Conservation (phyloP, 1,139 yeast species). For the Arxiozyma slooffiae region DNA sequence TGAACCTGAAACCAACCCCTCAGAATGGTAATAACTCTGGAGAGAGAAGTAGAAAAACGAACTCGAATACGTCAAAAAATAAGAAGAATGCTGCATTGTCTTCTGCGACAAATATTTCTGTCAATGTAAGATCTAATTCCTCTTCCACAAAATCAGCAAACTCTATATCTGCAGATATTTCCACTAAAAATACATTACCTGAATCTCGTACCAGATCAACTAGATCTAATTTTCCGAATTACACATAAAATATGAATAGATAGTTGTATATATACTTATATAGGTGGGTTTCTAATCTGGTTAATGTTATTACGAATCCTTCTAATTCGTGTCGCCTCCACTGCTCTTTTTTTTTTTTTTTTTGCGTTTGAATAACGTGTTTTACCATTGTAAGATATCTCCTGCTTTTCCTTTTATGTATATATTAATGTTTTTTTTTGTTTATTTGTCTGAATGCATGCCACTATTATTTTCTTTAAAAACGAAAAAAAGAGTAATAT, state of each 20-base stretch:
- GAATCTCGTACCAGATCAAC: slow-evolving; percentile 2
- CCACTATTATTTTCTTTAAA: neutral
- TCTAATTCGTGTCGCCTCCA: neutral
- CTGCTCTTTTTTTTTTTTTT: too few species aligned
- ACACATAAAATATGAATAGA: neutral
- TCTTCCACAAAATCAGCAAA: neutral
- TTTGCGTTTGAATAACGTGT: neutral
- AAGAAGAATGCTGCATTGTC: neutral
- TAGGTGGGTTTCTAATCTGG: neutral
- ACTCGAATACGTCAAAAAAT: neutral
- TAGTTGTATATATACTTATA: neutral
- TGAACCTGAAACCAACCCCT: neutral
- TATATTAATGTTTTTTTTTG: too few species aligned
- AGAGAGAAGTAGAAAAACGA: neutral
- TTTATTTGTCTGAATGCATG: too few species aligned
- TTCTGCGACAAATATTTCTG: neutral
- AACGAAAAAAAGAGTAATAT: too few species aligned
- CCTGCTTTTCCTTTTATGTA: neutral
- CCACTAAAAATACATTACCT: neutral
- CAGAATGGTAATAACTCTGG: neutral
- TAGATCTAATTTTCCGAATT: slow-evolving; percentile 5
- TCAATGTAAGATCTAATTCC: neutral
- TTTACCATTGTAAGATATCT: neutral
- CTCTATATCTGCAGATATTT: neutral
- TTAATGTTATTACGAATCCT: too few species aligned